Conservation (phyloP, 495 filamentous ascomycete genomes). For the Neurospora hispaniola region DNA sequence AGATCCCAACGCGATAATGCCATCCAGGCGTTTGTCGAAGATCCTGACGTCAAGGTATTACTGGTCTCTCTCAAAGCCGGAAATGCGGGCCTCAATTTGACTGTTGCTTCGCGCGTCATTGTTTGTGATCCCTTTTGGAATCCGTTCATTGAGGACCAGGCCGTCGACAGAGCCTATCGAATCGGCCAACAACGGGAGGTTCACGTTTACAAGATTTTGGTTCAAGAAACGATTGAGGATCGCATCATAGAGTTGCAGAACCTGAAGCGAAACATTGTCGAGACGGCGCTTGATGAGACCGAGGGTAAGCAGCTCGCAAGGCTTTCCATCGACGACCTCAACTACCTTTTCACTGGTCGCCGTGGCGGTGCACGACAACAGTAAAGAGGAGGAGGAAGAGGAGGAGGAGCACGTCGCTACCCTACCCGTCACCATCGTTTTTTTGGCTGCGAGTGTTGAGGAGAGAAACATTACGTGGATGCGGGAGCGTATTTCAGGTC, state of each 20-base stretch:
- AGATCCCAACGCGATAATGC: conserved; percentile 56
- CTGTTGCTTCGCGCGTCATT: conserved; percentile 78
- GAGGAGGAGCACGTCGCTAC: not conserved
- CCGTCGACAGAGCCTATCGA: conserved; percentile 85
- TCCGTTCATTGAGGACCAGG: conserved; percentile 88
- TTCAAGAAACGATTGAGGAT: conserved; percentile 77
- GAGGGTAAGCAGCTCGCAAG: conserved; percentile 52
- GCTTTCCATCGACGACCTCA: conserved; percentile 53
- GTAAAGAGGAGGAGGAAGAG: not conserved
- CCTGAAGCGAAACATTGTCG: conserved; percentile 67
- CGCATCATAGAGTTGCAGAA: conserved; percentile 81
- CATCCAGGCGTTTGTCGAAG: conserved; percentile 61
- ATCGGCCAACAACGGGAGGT: conserved; percentile 74
- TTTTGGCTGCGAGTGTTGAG: not conserved
- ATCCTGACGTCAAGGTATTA: conserved; percentile 59
- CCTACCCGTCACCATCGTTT: not conserved
- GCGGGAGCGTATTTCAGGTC: not conserved
- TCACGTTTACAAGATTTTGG: conserved; percentile 68
- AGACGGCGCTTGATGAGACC: conserved; percentile 73
- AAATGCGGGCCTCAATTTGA: conserved; percentile 84
- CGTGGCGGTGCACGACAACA: not conserved
- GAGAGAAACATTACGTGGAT: not conserved
- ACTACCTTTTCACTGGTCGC: conserved; percentile 53
- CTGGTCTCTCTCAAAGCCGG: conserved; percentile 84
- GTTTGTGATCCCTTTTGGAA: conserved; percentile 97